Evolutionary conservation across 2,329 filamentous ascomycete genomes (phyloP).

Genomic region (Chalaropsis thielavioides): DNA sequence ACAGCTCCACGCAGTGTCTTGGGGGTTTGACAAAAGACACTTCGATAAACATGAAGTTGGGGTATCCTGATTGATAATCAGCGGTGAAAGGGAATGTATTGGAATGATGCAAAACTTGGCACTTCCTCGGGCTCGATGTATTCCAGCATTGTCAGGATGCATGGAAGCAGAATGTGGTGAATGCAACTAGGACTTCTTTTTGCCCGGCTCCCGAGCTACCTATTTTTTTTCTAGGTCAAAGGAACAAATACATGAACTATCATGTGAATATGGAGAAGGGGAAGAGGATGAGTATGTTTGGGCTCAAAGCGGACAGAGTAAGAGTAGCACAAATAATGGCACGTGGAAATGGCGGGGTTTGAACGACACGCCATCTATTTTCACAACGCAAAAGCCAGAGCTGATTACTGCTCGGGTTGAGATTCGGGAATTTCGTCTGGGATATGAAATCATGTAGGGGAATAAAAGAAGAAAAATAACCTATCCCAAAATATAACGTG

Average conservation of each 20-base stretch:
- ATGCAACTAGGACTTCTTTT: not conserved
- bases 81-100: not conserved
- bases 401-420: not conserved
- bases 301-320: not conserved
- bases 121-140: not conserved
- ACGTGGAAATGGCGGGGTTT: not conserved
- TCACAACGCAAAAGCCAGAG: not conserved
- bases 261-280: not conserved
- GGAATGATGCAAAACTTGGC: not conserved
- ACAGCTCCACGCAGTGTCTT: slow-evolving; percentile 20
- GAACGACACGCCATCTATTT: not conserved
- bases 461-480: not conserved
- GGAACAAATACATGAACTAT: not conserved
- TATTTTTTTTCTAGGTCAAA: too few species aligned
- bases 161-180: not conserved
- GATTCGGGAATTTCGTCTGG: not conserved
- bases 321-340: not conserved
- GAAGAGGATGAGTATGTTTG: not conserved
- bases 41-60: not conserved
- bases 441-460: not conserved
- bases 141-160: not conserved
- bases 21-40: not conserved
- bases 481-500: not conserved
- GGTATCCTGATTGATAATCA: not conserved
- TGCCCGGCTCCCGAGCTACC: too few species aligned